Evolutionary conservation across 257 asterid genomes (phyloP).

Genomic region (Ligustrum vulgare): DNA sequence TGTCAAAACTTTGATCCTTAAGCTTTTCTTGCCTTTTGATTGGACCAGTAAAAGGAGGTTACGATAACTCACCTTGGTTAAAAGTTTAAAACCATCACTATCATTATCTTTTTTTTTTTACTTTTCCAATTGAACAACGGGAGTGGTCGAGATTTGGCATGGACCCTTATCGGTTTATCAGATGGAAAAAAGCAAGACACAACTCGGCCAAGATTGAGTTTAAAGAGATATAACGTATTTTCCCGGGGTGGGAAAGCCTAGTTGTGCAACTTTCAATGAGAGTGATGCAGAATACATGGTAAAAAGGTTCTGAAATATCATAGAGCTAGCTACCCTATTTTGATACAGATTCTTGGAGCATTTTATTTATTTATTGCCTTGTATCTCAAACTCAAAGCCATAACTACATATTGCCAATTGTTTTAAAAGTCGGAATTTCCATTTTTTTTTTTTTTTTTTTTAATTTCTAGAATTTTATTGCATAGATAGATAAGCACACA

Average conservation of each 20-base stretch:
- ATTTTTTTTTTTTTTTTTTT: neutral
- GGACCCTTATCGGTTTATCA: neutral
- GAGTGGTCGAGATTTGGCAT: neutral
- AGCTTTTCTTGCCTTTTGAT: slow-evolving; percentile 29
- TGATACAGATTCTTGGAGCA: slow-evolving; percentile 35
- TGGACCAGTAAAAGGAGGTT: slow-evolving; percentile 32
- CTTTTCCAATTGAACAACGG: neutral
- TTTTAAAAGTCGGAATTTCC: slow-evolving; percentile 11
- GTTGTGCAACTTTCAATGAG: slow-evolving; percentile 14
- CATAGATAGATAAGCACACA: neutral
- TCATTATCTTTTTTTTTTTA: neutral
- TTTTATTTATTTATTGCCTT: slow-evolving; percentile 27
- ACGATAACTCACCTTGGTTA: neutral
- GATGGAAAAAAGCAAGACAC: neutral
- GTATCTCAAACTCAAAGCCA: slow-evolving; percentile 23
- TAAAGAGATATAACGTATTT: neutral
- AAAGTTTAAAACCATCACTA: slow-evolving; percentile 7
- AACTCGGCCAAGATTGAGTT: neutral
- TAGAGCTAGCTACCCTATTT: neutral
- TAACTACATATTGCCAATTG: slow-evolving; percentile 27
- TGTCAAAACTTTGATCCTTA: slow-evolving; percentile 17
- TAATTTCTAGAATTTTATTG: slow-evolving; percentile 3
- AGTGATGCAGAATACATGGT: slow-evolving; percentile 31
- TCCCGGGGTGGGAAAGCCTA: neutral
- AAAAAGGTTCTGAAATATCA: slow-evolving; percentile 34